Evolutionary conservation across 1,284 basidiomycete species (phyloP).

Genomic region (Malassezia dermatis): DNA sequence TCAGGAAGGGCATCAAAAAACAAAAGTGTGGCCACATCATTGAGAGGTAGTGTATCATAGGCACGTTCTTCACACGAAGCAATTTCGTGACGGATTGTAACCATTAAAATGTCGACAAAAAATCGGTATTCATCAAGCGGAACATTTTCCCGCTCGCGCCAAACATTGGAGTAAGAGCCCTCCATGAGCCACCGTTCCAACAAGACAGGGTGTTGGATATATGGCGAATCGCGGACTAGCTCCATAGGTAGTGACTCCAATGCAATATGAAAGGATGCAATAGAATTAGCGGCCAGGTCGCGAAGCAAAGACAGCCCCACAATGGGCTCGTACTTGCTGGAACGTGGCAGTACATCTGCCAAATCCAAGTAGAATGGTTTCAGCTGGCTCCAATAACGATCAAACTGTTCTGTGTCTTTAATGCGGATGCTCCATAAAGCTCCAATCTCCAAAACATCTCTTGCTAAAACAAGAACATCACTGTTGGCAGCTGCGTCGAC

Average conservation of each 20-base stretch:
- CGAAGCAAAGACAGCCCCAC: slow-evolving; percentile 87
- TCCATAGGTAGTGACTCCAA: slow-evolving; percentile 66
- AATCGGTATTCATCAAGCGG: slow-evolving; percentile 67
- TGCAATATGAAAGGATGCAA: slow-evolving; percentile 97
- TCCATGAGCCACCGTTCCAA: slow-evolving; percentile 95
- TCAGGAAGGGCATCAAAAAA: slow-evolving; percentile 74
- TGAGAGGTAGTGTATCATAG: slow-evolving; percentile 72
- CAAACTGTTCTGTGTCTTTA: slow-evolving; percentile 79
- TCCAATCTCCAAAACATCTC: slow-evolving; percentile 89
- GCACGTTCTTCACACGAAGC: slow-evolving; percentile 83
- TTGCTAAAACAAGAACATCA: slow-evolving; percentile 50
- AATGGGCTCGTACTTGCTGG: slow-evolving; percentile 74
- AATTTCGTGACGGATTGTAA: slow-evolving; percentile 89
- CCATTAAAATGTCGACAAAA: slow-evolving; percentile 81
- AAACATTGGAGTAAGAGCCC: slow-evolving; percentile 93
- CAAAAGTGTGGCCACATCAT: slow-evolving; percentile 73
- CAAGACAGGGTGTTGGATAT: slow-evolving; percentile 45
- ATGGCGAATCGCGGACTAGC: slow-evolving; percentile 29
- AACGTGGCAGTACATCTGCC: slow-evolving; percentile 63
- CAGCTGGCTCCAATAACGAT: slow-evolving; percentile 85
- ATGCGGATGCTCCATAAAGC: slow-evolving; percentile 83
- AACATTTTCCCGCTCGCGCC: slow-evolving; percentile 77
- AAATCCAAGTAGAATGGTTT: slow-evolving; percentile 80
- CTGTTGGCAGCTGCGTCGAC: slow-evolving; percentile 27
- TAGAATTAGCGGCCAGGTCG: slow-evolving; percentile 85